phyloP scores from a whole-genome alignment of 192 early-diverging fungal genomes.

The Backusella circina region DNA sequence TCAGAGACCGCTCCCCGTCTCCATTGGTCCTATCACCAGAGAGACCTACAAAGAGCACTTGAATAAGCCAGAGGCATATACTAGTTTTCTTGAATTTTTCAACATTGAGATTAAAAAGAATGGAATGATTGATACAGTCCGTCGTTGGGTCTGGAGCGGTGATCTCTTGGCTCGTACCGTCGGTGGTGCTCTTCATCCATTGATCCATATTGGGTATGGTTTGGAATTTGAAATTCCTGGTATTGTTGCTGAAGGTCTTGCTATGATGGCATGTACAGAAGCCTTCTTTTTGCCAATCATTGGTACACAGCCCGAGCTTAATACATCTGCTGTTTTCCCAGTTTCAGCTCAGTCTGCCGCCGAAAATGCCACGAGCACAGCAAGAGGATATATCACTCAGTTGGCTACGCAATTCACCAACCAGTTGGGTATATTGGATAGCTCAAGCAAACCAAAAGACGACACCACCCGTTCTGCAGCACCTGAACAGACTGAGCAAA shows the following conservation, averaged over 20 bases:
- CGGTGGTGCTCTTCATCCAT: constrained; percentile 52
- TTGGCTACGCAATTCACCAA: not conserved
- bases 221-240: constrained; percentile 56
- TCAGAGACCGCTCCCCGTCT: constrained; percentile 23
- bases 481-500: not conserved
- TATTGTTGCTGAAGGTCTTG: constrained; percentile 48
- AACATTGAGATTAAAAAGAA: constrained; percentile 36
- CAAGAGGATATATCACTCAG: not conserved
- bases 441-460: not conserved
- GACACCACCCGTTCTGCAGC: not conserved
- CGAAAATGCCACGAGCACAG: not conserved
- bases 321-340: not conserved
- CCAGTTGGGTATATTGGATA: not conserved
- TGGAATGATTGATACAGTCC: constrained; percentile 33
- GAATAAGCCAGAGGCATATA: constrained; percentile 38
- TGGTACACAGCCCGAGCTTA: not conserved
- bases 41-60: constrained; percentile 36
- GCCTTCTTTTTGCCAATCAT: constrained; percentile 16
- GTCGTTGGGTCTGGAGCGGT: constrained; percentile 43
- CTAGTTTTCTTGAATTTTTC: constrained; percentile 48
- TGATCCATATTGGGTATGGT: constrained; percentile 63
- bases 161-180: constrained; percentile 42
- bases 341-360: not conserved
- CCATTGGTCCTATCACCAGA: constrained; percentile 31
- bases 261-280: constrained; percentile 43